A percentile compares a stretch with the other conserved stretches of the same genome.
phyloP scores from a whole-genome alignment of 164 flowering plant species.

The Tetracentron sinense region DNA sequence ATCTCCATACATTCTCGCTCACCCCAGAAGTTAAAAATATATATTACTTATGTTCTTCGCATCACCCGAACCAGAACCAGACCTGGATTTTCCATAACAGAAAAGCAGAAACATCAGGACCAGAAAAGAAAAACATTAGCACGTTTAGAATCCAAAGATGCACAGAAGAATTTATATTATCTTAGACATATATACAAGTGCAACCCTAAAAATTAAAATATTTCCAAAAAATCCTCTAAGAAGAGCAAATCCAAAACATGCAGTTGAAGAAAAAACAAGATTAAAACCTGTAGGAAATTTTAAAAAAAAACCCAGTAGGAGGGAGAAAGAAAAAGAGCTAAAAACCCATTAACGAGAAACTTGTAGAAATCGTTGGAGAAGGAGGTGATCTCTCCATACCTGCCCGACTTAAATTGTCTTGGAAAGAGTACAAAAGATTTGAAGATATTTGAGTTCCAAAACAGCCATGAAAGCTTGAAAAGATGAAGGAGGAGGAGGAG shows the following conservation, averaged over 20 bases:
- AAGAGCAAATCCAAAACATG: too few relatives aligned
- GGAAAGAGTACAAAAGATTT: not conserved
- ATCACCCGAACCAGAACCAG: slow-evolving; percentile 7
- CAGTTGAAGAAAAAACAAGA: too few relatives aligned
- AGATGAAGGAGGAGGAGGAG: too few relatives aligned
- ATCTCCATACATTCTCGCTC: slow-evolving; percentile 71
- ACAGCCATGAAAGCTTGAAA: slow-evolving; percentile 9
- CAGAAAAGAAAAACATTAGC: too few relatives aligned
- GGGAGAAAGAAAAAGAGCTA: not conserved
- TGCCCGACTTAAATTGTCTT: not conserved
- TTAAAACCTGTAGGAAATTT: not conserved
- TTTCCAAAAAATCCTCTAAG: too few relatives aligned
- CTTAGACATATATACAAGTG: too few relatives aligned
- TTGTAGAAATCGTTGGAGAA: not conserved
- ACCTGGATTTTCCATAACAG: too few relatives aligned
- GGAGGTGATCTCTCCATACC: not conserved
- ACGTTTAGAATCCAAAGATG: too few relatives aligned
- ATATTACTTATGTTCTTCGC: not conserved
- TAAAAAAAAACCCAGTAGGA: not conserved
- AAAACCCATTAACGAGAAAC: not conserved
- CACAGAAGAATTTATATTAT: too few relatives aligned
- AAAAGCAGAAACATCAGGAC: too few relatives aligned
- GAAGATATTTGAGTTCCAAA: slow-evolving; percentile 6
- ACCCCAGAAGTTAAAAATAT: not conserved
- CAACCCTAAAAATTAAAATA: too few relatives aligned